phyloP scores from a whole-genome alignment of 2,329 filamentous ascomycete species.

The Aureobasidium pullulans region DNA sequence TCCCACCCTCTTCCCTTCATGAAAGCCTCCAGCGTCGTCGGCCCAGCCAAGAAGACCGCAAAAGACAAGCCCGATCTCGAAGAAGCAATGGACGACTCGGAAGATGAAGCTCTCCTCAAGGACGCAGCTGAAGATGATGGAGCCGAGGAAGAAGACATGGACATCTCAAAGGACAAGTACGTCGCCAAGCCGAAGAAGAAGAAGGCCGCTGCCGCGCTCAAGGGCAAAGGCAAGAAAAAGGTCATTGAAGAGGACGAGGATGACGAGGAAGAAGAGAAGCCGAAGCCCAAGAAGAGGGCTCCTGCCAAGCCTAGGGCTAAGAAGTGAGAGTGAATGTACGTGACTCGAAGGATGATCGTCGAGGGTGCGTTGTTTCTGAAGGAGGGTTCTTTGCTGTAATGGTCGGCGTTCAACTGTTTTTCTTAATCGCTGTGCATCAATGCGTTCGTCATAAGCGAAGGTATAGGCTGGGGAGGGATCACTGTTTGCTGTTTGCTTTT shows the following conservation, averaged over 20 bases:
- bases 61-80: slow-evolving; percentile 86
- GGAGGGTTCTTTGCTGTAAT: too few species aligned
- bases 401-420: too few species aligned
- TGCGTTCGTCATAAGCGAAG: too few species aligned
- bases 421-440: too few species aligned
- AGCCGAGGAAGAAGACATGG: slow-evolving; percentile 68
- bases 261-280: slow-evolving; percentile 36
- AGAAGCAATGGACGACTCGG: slow-evolving; percentile 90
- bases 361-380: too few species aligned
- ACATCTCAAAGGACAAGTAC: slow-evolving; percentile 91
- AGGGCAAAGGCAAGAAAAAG: slow-evolving; percentile 38
- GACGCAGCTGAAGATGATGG: slow-evolving; percentile 37
- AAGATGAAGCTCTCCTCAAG: slow-evolving; percentile 41
- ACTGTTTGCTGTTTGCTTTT: too few species aligned
- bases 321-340: slow-evolving; percentile 20
- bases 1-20: slow-evolving; percentile 92
- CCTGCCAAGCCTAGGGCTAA: slow-evolving; percentile 45
- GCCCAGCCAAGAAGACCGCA: slow-evolving; percentile 61
- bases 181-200: slow-evolving; percentile 85
- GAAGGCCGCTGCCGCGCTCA: slow-evolving; percentile 40
- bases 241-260: slow-evolving; percentile 28
- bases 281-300: slow-evolving; percentile 43
- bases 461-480: too few species aligned
- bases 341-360: too few species aligned
- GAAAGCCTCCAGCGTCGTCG: slow-evolving; percentile 73